phyloP scores from a whole-genome alignment of 805 yeast genomes.

The Candida corydali region DNA sequence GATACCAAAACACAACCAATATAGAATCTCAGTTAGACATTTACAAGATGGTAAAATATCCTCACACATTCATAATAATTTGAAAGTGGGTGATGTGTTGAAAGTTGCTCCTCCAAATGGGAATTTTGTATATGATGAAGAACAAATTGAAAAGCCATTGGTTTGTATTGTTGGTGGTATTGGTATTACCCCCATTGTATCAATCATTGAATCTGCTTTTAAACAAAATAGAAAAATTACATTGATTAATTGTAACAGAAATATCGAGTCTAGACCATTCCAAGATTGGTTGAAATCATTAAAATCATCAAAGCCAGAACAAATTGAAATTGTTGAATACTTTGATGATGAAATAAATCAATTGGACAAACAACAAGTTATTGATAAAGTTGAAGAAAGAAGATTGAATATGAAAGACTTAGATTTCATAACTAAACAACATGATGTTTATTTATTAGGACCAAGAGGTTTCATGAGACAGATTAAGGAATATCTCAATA shows the following conservation, averaged over 20 bases:
- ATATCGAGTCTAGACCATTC: conserved; percentile 20
- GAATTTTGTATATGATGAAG: conserved; percentile 35
- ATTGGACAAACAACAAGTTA: neutral
- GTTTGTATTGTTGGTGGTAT: conserved; percentile 57
- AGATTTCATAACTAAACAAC: conserved; percentile 13
- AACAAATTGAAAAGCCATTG: conserved; percentile 21
- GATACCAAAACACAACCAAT: conserved; percentile 26
- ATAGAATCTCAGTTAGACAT: conserved; percentile 56
- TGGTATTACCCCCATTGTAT: conserved; percentile 62
- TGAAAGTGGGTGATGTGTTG: conserved; percentile 46
- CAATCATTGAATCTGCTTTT: conserved; percentile 44
- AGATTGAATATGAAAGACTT: conserved; percentile 17
- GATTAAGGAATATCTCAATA: conserved; percentile 18
- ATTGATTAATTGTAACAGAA: conserved; percentile 30
- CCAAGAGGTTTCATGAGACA: conserved; percentile 29
- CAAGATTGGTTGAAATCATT: conserved; percentile 15
- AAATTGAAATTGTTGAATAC: conserved; percentile 19
- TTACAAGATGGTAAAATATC: conserved; percentile 49
- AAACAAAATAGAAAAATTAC: conserved; percentile 26
- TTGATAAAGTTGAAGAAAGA: conserved; percentile 11
- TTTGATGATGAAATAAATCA: conserved; percentile 12
- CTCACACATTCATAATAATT: conserved; percentile 41
- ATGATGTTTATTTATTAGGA: conserved; percentile 29
- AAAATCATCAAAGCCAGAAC: conserved; percentile 13
- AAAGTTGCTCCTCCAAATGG: conserved; percentile 61